Evolutionary conservation across 2,329 filamentous ascomycete genomes (phyloP), one percentile per base, ranked within the genome.

Genomic region (Neodidymelliopsis sp.): DNA sequence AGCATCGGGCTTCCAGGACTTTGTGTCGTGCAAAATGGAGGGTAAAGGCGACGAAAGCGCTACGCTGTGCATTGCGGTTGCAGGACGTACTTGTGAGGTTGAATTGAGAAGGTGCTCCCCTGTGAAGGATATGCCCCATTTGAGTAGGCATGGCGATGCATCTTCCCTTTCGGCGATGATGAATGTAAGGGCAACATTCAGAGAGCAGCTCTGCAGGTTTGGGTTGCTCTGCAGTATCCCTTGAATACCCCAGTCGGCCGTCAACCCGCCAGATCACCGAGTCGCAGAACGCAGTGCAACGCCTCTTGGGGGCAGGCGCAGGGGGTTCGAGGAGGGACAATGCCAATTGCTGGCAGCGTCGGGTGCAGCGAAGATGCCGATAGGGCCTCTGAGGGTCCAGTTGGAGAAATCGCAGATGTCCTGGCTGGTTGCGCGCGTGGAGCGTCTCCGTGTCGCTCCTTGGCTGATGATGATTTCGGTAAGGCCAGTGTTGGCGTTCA

Each of bases 141-240:
- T 56, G 87, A 84, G 75, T 89, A 93, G 73, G 87, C 87, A 81
- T 96, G 90, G 79, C 91, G 85, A 72, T 93, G 89, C 85, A 94
- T 91, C 85, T 88, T 89, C 78, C 85, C 71, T 66, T 70, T 68
- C 70, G 76, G 74, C 62, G 77, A 75, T 47, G 77, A 75, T 49
- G 77, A 78, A 79, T 85, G 82, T 66, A 81, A 81, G 59, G 84
- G 84, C 68, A 86, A 76, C 84, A 86, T 85, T 71, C 72, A 74
- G 69, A 61, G 53, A 53, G 59, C 54, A 57, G 49, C 43, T 39
- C 53, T 53, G 44, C 52, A 63, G 56, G 52, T 53, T 56, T 36
- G 56, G 61, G 57, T 61, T 57, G 60, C 60, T 57, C 52, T 59
- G 55, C 54, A 56, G 54, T 67, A 62, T 72, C 68, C 64, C 67